A percentile compares a stretch with the other conserved stretches of the same genome.
phyloP scores from a whole-genome alignment of 1,284 basidiomycete genomes.

The Xerocomus cyaneibrunnescens region DNA sequence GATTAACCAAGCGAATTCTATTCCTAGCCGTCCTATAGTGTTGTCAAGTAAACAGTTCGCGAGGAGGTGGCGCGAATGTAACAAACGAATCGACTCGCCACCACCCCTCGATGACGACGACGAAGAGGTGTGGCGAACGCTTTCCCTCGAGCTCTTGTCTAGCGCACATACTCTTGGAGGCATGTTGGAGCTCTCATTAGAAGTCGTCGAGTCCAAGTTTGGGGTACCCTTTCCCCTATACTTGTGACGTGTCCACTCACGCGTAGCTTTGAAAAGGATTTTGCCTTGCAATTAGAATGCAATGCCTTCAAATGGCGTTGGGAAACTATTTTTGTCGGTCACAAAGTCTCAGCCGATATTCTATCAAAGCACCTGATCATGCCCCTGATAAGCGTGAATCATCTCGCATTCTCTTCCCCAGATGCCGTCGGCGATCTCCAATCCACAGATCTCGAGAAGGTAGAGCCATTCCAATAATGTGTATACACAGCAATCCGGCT shows the following conservation, averaged over 20 bases:
- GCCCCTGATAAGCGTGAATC: constrained; percentile 67
- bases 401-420: constrained; percentile 62
- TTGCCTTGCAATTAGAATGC: constrained; percentile 59
- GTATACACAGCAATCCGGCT: not conserved
- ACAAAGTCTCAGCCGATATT: constrained; percentile 62
- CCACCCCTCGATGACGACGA: constrained; percentile 40
- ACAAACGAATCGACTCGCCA: constrained; percentile 38
- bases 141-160: constrained; percentile 51
- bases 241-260: constrained; percentile 12
- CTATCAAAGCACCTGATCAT: constrained; percentile 73
- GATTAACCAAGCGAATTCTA: constrained; percentile 20
- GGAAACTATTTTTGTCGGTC: constrained; percentile 65
- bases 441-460: constrained; percentile 65
- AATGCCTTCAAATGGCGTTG: constrained; percentile 71
- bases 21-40: constrained; percentile 38
- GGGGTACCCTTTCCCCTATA: constrained; percentile 43
- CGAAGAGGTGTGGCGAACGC: constrained; percentile 54
- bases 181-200: constrained; percentile 56
- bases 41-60: constrained; percentile 59
- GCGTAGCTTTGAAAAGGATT: constrained; percentile 48
- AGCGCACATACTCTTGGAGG: constrained; percentile 58
- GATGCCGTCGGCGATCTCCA: constrained; percentile 55
- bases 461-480: constrained; percentile 26
- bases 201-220: constrained; percentile 54
- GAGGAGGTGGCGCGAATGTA: constrained; percentile 64